phyloP scores from a whole-genome alignment of 352 stramenopile species.

The Pythium rhizo-oryzae region DNA sequence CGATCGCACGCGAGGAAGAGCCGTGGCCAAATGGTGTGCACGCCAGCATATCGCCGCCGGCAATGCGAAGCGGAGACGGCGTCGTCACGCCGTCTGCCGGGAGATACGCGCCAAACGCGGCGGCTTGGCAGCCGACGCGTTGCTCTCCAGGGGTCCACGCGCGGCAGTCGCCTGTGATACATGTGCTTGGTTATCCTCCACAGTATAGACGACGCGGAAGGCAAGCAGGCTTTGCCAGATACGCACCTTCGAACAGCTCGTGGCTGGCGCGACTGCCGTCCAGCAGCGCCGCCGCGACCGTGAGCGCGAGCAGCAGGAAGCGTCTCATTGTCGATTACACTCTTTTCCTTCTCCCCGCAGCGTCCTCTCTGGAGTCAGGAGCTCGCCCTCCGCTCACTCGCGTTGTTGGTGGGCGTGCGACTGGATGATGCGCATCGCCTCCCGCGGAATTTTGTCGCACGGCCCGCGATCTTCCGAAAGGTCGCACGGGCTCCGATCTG shows the following conservation, averaged over 20 bases:
- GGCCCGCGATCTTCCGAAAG: conserved; percentile 1
- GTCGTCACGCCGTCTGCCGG: background rate
- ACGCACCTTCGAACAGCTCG: background rate
- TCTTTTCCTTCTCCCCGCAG: background rate
- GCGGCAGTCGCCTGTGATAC: conserved; percentile 7
- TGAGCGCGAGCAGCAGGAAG: background rate
- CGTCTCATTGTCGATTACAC: background rate
- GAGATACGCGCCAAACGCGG: conserved; percentile 22
- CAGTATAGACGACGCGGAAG: background rate
- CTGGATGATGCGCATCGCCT: background rate
- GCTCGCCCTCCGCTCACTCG: no score
- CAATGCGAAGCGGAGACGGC: background rate
- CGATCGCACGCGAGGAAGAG: background rate
- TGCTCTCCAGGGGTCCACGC: background rate
- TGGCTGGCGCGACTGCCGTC: background rate
- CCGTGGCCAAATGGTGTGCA: background rate
- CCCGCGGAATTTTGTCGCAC: background rate
- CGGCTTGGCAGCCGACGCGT: conserved; percentile 8
- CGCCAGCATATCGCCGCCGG: background rate
- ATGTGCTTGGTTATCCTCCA: background rate
- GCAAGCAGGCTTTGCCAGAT: no score
- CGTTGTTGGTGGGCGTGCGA: no score
- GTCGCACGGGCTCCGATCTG: background rate
- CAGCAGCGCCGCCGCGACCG: background rate
- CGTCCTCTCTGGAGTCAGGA: no score